Percentiles rank a stretch among this genome's conserved stretches.
Conservation (phyloP, 2,329 filamentous ascomycete genomes). For the Leptographium radiaticola region DNA sequence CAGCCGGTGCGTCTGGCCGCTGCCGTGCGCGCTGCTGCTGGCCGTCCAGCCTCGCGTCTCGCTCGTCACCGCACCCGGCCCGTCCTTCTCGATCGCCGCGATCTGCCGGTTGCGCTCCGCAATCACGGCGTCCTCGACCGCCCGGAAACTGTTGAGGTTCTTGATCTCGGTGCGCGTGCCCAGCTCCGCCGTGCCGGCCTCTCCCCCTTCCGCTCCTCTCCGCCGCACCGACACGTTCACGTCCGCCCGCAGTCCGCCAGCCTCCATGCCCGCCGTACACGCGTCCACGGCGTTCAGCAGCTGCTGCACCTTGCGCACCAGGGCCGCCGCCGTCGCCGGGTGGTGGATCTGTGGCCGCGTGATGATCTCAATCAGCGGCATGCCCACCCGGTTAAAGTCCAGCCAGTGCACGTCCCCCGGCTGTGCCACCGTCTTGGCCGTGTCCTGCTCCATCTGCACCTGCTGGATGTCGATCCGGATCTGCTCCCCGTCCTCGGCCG, state of each 20-base stretch:
- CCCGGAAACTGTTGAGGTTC: constrained; percentile 88
- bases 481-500: constrained; percentile 55
- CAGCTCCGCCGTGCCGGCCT: constrained; percentile 29
- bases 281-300: constrained; percentile 70
- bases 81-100: constrained; percentile 59
- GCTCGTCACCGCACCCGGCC: constrained; percentile 45
- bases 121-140: constrained; percentile 86
- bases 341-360: constrained; percentile 80
- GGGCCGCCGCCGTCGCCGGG: constrained; percentile 73
- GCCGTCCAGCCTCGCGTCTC: constrained; percentile 92
- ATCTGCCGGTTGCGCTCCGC: constrained; percentile 89
- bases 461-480: constrained; percentile 76
- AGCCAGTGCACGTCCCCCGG: constrained; percentile 62
- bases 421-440: constrained; percentile 80
- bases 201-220: constrained; percentile 13
- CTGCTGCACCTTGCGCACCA: constrained; percentile 78
- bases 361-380: constrained; percentile 90
- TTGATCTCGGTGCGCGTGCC: constrained; percentile 95
- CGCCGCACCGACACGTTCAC: constrained; percentile 82
- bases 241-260: constrained; percentile 80
- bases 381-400: constrained; percentile 87
- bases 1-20: constrained; percentile 65
- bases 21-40: constrained; percentile 31
- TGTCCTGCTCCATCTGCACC: constrained; percentile 95
- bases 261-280: constrained; percentile 84